These are phyloP conservation scores for Colletotrichum musicola DNA, from an alignment of 2,329 filamentous ascomycete genomes.

Conservation along the genomic window DNA sequence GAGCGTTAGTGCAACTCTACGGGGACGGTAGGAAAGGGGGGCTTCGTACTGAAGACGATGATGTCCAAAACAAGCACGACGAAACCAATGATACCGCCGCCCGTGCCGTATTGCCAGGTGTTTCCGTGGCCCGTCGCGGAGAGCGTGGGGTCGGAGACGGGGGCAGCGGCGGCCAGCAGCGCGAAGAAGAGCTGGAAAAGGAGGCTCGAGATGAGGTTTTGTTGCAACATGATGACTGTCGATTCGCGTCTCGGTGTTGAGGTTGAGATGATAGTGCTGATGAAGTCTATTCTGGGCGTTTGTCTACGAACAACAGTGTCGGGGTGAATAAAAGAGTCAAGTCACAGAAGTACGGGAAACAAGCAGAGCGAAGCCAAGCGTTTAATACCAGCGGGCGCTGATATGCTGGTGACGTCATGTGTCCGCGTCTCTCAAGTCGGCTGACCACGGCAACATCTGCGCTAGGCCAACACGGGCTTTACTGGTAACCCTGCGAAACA, in stretches of 20 bases:
- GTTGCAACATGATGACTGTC: conserved; percentile 14
- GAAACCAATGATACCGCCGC: conserved; percentile 72
- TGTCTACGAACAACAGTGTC: not conserved
- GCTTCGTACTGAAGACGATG: conserved; percentile 69
- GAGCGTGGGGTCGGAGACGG: conserved; percentile 61
- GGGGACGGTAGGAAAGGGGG: not conserved
- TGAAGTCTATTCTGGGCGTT: not conserved
- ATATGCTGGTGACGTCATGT: not conserved
- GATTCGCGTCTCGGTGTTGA: not conserved
- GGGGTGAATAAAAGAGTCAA: not conserved
- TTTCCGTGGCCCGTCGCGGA: conserved; percentile 52
- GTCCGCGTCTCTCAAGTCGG: not conserved
- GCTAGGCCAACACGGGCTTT: not conserved
- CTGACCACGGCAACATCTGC: not conserved
- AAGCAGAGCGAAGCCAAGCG: not conserved
- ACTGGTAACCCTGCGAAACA: not conserved
- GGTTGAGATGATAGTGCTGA: not conserved
- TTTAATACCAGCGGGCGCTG: conserved; percentile 1
- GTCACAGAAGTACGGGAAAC: no score
- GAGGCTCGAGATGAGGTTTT: conserved; percentile 49
- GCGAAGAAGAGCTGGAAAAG: conserved; percentile 67
- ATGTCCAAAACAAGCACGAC: conserved; percentile 73
- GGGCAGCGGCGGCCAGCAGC: conserved; percentile 62
- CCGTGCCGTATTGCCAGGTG: conserved; percentile 70
- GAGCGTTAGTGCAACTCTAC: conserved; percentile 27